Percentiles rank a stretch among this genome's conserved stretches.
phyloP scores from a whole-genome alignment of 441 rosid genomes.

The Lepidium campestre region DNA sequence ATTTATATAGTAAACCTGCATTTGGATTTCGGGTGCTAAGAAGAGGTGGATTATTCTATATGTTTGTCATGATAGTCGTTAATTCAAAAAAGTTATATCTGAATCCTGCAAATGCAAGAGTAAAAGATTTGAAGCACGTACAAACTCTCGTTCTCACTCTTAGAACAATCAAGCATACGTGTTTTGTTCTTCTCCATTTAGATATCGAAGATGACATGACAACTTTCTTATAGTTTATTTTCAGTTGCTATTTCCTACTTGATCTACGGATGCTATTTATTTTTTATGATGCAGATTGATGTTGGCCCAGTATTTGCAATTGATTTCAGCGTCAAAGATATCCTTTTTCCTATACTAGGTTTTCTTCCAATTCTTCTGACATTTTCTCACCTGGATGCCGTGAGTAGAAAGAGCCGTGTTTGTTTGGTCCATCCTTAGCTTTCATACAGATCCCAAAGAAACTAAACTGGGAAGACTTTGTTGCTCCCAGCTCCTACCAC shows the following conservation, averaged over 20 bases:
- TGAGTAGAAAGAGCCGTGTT: not conserved
- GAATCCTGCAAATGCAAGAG: not conserved
- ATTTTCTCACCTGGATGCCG: not conserved
- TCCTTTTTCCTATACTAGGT: constrained; percentile 39
- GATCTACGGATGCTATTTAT: not conserved
- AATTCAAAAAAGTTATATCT: not conserved
- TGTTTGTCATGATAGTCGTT: not conserved
- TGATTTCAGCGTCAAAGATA: constrained; percentile 82
- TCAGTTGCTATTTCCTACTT: not conserved
- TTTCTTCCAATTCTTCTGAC: not conserved
- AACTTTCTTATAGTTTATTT: not conserved
- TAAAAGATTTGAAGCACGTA: not conserved
- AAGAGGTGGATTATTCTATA: not conserved
- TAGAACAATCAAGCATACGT: not conserved
- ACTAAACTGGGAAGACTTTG: constrained; percentile 64
- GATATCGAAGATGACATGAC: not conserved
- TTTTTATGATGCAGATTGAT: constrained; percentile 50
- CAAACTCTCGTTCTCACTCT: not conserved
- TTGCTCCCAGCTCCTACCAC: constrained; percentile 49
- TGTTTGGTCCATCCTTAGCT: constrained; percentile 38
- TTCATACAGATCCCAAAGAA: constrained; percentile 84
- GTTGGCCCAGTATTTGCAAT: constrained; percentile 76
- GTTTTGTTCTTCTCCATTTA: not conserved
- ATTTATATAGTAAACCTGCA: not conserved
- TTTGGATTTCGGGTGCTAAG: not conserved